Evolutionary conservation across 208 protist genomes (phyloP).

Genomic region (Wallacemonas rigidus): DNA sequence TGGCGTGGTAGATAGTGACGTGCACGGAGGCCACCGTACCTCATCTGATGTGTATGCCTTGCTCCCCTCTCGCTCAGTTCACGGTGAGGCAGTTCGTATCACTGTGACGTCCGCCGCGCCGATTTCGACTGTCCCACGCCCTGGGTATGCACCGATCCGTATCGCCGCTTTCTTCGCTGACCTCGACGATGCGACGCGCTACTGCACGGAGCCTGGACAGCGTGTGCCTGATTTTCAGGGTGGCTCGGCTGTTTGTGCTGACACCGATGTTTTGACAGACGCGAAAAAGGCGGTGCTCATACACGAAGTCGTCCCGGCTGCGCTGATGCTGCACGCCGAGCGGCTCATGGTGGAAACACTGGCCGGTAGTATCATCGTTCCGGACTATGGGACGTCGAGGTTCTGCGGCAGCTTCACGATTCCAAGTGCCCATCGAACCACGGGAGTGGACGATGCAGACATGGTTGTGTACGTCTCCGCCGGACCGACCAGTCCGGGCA

Average conservation of each 20-base stretch:
- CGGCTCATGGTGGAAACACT: slow-evolving; percentile 22
- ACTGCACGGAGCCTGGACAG: slow-evolving; percentile 11
- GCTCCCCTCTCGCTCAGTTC: neutral
- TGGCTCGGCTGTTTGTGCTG: slow-evolving; percentile 6
- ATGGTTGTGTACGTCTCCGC: slow-evolving; percentile 39
- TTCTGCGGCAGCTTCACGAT: slow-evolving; percentile 47
- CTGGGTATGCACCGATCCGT: slow-evolving; percentile 19
- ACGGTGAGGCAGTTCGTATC: neutral
- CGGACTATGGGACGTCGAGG: neutral
- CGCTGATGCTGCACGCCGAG: slow-evolving; percentile 22
- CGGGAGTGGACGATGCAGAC: slow-evolving; percentile 45
- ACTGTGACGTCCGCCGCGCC: neutral
- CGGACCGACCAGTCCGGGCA: neutral
- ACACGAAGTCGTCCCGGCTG: slow-evolving; percentile 20
- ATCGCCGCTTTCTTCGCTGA: slow-evolving; percentile 19
- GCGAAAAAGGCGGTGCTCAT: slow-evolving; percentile 13
- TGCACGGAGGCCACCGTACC: too few relatives aligned
- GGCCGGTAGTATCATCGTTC: slow-evolving; percentile 1
- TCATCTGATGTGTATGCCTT: neutral
- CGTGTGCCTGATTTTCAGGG: slow-evolving; percentile 17
- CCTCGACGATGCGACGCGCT: slow-evolving; percentile 18
- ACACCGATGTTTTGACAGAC: slow-evolving; percentile 14
- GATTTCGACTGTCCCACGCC: neutral
- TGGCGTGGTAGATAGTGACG: too few relatives aligned
- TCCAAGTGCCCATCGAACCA: slow-evolving; percentile 35